Base-by-base conservation (phyloP, 139 green algal species). In the Chlorella sorokiniana region DNA sequence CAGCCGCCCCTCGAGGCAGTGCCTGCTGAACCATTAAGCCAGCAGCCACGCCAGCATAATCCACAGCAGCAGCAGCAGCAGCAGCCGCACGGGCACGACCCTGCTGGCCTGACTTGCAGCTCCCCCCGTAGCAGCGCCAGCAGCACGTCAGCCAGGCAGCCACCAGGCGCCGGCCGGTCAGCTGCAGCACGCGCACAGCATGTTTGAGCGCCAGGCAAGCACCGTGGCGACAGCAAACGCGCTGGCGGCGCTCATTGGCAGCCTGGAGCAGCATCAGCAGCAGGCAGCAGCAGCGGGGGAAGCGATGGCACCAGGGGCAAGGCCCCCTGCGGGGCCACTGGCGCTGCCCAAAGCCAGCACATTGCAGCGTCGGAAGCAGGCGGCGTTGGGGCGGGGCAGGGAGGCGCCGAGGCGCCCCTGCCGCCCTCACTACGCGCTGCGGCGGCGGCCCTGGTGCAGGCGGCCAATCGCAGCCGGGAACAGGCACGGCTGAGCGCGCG, bases 101-200 rank as follows among this genome's bases (percentile, higher is more conserved):
- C 14, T 16, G 16, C 14, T 16, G 16, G 48, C 48, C 14, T 11
- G 14, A 16, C 41, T 33, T 64, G 31, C 14, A 42, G 69, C 62
- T 54, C 45, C 51, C 71, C 41, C 33, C 22, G 37, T 27, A 31
- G 45, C 27, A n/a, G 67, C 23, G 38, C 1, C 20, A 23, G 67
- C 67, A 6, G 4, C 16, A 38, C 8, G 22, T 62, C 8, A 37
- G 59, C 59, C 23, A 29, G 25, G 63, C 5, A 18, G 10, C 4
- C 25, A 1, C 33, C 67, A 38, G 22, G 10, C 56, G 18, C 44
- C 40, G 48, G 31, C 1, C n/a, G 25, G 22, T 0, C 38, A 7
- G 35, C 38, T 37, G 62, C 33, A 65, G 61, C 64, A 38, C 27
- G 31, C 54, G 72, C 42, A 29, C 33, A 81, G 78, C 54, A 67